These are phyloP conservation scores for Globisporangium solare DNA, from an alignment of 352 stramenopile genomes.

Conservation along the genomic window DNA sequence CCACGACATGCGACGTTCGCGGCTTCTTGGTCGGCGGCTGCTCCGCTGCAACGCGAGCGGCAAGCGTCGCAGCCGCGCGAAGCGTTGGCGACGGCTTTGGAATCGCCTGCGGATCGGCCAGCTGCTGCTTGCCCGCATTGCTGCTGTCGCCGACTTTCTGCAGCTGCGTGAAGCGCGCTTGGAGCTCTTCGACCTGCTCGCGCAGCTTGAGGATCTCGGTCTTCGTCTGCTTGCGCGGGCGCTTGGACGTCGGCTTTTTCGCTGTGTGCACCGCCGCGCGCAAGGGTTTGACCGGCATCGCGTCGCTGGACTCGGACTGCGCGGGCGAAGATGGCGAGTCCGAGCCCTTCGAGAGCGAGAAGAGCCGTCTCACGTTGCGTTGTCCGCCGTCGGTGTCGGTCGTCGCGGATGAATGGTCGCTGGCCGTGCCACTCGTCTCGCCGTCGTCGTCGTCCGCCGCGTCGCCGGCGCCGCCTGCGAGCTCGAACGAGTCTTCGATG, in stretches of 20 bases:
- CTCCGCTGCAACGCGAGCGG: not conserved
- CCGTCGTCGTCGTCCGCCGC: not conserved
- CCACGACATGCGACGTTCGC: not conserved
- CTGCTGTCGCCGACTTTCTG: not conserved
- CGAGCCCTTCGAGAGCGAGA: no score
- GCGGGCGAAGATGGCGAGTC: no score
- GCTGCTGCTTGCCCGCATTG: not conserved
- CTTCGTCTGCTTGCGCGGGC: slow-evolving; percentile 1
- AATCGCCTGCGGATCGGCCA: not conserved
- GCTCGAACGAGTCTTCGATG: slow-evolving; percentile 14
- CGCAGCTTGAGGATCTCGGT: slow-evolving; percentile 8
- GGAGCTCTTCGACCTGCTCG: slow-evolving; percentile 6
- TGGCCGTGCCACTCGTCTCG: not conserved
- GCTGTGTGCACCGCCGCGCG: not conserved
- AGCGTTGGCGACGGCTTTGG: not conserved
- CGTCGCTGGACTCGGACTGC: no score
- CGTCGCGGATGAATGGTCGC: not conserved
- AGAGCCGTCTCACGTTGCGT: no score
- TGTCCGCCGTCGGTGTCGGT: not conserved
- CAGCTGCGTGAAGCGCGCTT: not conserved
- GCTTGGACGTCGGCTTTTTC: not conserved
- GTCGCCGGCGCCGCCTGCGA: not conserved
- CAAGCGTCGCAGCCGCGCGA: not conserved
- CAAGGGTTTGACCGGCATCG: not conserved
- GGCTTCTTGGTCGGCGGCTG: not conserved